Evolutionary conservation across 2,329 filamentous ascomycete species (phyloP), one percentile per base, ranked within the genome.

Genomic region (Chrysosporium queenslandicum): DNA sequence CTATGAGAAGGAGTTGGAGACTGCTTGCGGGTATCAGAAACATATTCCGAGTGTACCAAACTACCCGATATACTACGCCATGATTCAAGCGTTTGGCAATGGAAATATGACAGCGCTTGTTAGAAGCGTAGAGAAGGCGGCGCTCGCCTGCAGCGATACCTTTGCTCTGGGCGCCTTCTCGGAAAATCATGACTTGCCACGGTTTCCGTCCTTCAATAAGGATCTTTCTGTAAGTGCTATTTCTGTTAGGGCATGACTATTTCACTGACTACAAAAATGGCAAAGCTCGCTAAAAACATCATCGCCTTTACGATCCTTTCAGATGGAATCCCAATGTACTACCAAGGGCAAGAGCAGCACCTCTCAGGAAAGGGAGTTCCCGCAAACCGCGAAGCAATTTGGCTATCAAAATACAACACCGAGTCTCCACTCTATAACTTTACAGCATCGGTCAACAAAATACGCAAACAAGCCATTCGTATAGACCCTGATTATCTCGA

Each of bases 261-360:
- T 34, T 4, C n/a, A 5, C 18, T 23, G 18, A 34, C 37, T 7
- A 12, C 8, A 11, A 4, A 21, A n/a, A 9, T 40, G 16, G 20
- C 20, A 14, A 37, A 51, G 49, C 49, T 51, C 8, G 75, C 80
- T 42, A 78, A 79, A 63, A 85, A 85, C 58, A 73, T 77, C 4
- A 70, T 84, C 37, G 73, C 79, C 0, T 83, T 79, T 59, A 77
- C 76, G n/a, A 74, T 85, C 27, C 73, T 85, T 16, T 61, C 63
- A 29, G 65, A 82, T 51, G 81, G 81, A 18, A 78, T 84, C 36
- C 80, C 81, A 1, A 79, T 83, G 52, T 72, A 84, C 30, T 85
- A 84, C 65, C 76, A 82, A 58, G 82, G 81, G 25, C 78, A 81
- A 55, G 82, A 85, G 64, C 81, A 85, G 60, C 78, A 76, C 55